Conservation (phyloP, 176 grass and related monocot species). For the Phoenix dactylifera region DNA sequence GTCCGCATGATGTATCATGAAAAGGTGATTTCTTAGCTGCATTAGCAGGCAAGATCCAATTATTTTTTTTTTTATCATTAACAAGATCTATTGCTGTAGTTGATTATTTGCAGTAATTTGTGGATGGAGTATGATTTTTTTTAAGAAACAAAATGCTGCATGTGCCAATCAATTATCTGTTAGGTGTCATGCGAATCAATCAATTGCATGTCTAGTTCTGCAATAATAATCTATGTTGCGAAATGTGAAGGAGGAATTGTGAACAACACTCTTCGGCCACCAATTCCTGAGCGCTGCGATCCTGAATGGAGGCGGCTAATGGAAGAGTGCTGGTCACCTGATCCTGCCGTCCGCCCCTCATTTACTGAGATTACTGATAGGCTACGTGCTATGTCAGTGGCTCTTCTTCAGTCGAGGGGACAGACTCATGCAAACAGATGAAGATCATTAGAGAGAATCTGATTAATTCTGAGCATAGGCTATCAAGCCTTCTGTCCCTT, state of each 20-base stretch:
- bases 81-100: too few relatives aligned
- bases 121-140: too few relatives aligned
- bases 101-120: too few relatives aligned
- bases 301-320: slow-evolving; percentile 69
- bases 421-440: slow-evolving; percentile 2
- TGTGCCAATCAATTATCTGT: too few relatives aligned
- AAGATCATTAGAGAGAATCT: neutral
- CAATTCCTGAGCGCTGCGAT: slow-evolving; percentile 59
- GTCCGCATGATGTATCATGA: too few relatives aligned
- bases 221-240: neutral
- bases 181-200: too few relatives aligned
- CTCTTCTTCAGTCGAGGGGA: slow-evolving; percentile 38
- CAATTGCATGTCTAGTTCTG: too few relatives aligned
- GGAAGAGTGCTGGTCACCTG: slow-evolving; percentile 70
- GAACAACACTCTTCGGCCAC: slow-evolving; percentile 79
- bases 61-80: too few relatives aligned
- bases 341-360: slow-evolving; percentile 55
- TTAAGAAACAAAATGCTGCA: too few relatives aligned
- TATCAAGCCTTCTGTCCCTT: too few relatives aligned
- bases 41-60: too few relatives aligned
- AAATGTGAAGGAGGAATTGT: slow-evolving; percentile 68
- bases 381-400: slow-evolving; percentile 60
- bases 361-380: slow-evolving; percentile 70
- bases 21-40: too few relatives aligned
- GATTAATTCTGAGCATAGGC: neutral